These are phyloP conservation scores for Penicillium sp. DNA, from an alignment of 2,329 filamentous ascomycete genomes.

Conservation along the genomic window DNA sequence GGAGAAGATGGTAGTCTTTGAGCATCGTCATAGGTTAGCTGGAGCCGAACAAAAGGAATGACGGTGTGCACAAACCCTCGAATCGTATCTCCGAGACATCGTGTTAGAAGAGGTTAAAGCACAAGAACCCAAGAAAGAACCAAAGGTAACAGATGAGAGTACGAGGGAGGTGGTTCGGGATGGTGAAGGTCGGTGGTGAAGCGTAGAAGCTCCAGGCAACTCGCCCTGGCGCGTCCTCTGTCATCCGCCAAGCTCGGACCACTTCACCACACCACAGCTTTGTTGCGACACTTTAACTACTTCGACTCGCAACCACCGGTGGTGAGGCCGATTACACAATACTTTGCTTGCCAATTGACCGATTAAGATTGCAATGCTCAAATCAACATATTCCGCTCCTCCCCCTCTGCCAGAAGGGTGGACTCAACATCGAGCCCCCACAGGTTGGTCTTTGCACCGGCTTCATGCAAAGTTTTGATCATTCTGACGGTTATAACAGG, in stretches of 20 bases:
- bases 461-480: constrained; percentile 8
- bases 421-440: constrained; percentile 89
- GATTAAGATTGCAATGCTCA: constrained; percentile 56
- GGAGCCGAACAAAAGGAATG: constrained; percentile 29
- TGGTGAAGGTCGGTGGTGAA: constrained; percentile 21
- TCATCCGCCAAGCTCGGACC: constrained; percentile 41
- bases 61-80: constrained; percentile 63
- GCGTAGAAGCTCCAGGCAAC: constrained; percentile 39
- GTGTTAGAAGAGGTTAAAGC: constrained; percentile 31
- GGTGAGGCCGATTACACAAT: background rate
- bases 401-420: constrained; percentile 72
- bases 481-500: constrained; percentile 46
- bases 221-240: constrained; percentile 39
- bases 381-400: constrained; percentile 68
- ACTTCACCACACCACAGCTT: constrained; percentile 32
- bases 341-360: background rate
- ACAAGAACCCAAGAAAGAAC: constrained; percentile 10
- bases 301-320: constrained; percentile 8
- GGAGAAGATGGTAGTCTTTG: constrained; percentile 97
- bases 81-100: constrained; percentile 98
- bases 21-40: constrained; percentile 37
- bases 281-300: constrained; percentile 13
- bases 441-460: constrained; percentile 48
- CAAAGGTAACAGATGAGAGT: constrained; percentile 16
- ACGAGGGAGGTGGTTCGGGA: constrained; percentile 21